Conservation (phyloP, 495 filamentous ascomycete species). For the Podospora tetraspora region DNA sequence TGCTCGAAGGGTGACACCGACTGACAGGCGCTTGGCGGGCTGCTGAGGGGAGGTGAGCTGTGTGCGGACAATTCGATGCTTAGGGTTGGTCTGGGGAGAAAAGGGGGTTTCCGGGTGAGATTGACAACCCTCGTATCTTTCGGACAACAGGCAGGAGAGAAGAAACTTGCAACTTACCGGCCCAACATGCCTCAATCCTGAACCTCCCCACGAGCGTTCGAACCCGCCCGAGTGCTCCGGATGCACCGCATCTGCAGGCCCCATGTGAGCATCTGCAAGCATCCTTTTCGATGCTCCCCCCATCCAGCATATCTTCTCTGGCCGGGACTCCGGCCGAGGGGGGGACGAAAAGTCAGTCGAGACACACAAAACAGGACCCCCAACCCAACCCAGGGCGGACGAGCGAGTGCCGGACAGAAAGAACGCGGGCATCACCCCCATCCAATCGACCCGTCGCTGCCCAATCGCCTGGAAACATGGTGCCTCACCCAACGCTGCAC, state of each 20-base stretch:
- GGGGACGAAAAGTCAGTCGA: slow-evolving; percentile 3
- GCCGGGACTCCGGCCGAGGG: background rate
- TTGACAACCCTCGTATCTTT: background rate
- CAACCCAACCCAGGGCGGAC: slow-evolving; percentile 1
- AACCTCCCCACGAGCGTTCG: background rate
- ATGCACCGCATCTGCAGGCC: slow-evolving; percentile 10
- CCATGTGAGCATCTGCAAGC: slow-evolving; percentile 9
- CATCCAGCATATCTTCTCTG: background rate
- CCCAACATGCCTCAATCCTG: background rate
- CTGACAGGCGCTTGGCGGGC: background rate
- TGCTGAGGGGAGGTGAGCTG: background rate
- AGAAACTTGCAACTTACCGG: background rate
- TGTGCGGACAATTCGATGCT: background rate
- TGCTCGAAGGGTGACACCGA: background rate
- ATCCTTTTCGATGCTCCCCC: slow-evolving; percentile 2
- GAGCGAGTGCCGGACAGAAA: background rate
- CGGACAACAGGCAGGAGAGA: background rate
- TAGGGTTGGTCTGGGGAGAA: background rate
- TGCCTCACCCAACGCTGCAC: slow-evolving; percentile 8
- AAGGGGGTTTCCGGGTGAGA: background rate
- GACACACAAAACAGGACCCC: background rate
- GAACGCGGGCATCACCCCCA: slow-evolving; percentile 7
- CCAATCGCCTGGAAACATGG: slow-evolving; percentile 17
- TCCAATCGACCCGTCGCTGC: slow-evolving; percentile 18
- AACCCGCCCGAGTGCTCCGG: slow-evolving; percentile 6